Evolutionary conservation across 164 flowering plant genomes (phyloP).

Genomic region (Annona squamosa): DNA sequence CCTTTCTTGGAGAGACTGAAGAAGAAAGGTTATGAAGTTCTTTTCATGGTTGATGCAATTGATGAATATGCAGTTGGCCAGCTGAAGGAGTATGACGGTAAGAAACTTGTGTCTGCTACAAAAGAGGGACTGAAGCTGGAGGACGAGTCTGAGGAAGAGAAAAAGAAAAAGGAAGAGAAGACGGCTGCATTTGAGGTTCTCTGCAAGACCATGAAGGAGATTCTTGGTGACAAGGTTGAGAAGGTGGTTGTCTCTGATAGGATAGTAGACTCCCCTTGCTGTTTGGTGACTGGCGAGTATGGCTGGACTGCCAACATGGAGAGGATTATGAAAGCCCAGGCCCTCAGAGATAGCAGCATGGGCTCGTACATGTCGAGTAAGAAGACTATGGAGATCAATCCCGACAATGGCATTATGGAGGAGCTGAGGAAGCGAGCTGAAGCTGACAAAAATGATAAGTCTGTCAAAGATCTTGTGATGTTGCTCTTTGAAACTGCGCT

Average conservation of each 20-base stretch:
- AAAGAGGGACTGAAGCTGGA: slow-evolving; percentile 63
- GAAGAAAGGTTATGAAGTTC: slow-evolving; percentile 61
- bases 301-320: slow-evolving; percentile 79
- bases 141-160: slow-evolving; percentile 53
- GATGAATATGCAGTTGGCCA: slow-evolving; percentile 65
- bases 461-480: slow-evolving; percentile 53
- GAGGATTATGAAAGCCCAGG: slow-evolving; percentile 67
- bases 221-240: slow-evolving; percentile 57
- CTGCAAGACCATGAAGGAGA: slow-evolving; percentile 56
- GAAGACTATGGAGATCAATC: slow-evolving; percentile 74
- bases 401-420: slow-evolving; percentile 61
- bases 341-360: slow-evolving; percentile 56
- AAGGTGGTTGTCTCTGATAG: slow-evolving; percentile 61
- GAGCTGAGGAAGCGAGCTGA: slow-evolving; percentile 66
- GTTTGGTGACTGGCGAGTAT: slow-evolving; percentile 63
- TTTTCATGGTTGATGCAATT: slow-evolving; percentile 67
- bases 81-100: slow-evolving; percentile 65
- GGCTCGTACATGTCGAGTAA: slow-evolving; percentile 61
- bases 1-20: slow-evolving; percentile 61
- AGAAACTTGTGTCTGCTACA: slow-evolving; percentile 63
- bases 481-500: slow-evolving; percentile 57
- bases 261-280: slow-evolving; percentile 63
- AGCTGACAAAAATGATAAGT: slow-evolving; percentile 58
- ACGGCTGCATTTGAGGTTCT: slow-evolving; percentile 43
- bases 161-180: slow-evolving; percentile 47